phyloP scores from a whole-genome alignment of 306 rosid species.

The Mucuna pruriens region DNA sequence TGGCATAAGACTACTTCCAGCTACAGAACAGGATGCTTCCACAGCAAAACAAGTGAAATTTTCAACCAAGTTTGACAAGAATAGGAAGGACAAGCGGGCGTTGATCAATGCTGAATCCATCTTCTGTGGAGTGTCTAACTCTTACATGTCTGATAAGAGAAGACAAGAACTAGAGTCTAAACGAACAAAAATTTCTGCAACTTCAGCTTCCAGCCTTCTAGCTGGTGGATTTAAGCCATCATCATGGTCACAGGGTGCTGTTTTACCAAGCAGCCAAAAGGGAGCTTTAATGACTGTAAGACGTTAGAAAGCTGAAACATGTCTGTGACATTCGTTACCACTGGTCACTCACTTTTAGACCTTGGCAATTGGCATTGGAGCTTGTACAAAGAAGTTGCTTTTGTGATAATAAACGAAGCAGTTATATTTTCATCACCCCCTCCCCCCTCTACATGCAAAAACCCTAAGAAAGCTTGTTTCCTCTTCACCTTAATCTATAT shows the following conservation, averaged over 20 bases:
- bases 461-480: not conserved
- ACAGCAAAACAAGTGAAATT: slow-evolving; percentile 67
- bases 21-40: slow-evolving; percentile 63
- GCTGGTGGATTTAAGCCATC: slow-evolving; percentile 71
- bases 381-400: slow-evolving; percentile 22
- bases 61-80: slow-evolving; percentile 66
- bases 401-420: not conserved
- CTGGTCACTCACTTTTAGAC: not conserved
- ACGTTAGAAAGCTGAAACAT: slow-evolving; percentile 37
- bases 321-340: not conserved
- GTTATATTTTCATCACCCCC: not conserved
- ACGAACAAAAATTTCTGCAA: slow-evolving; percentile 78
- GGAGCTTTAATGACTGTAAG: slow-evolving; percentile 44
- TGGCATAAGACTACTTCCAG: slow-evolving; percentile 74
- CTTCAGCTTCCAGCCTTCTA: slow-evolving; percentile 64
- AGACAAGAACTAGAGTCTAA: slow-evolving; percentile 69
- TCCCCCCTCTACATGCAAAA: not conserved
- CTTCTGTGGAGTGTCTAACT: slow-evolving; percentile 57
- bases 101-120: slow-evolving; percentile 66
- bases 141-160: slow-evolving; percentile 54
- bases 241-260: slow-evolving; percentile 62
- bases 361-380: not conserved
- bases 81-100: slow-evolving; percentile 75
- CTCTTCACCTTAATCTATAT: not conserved
- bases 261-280: slow-evolving; percentile 43